Evolutionary conservation across 257 asterid species (phyloP).

Genomic region (Fraxinus pennsylvanica): DNA sequence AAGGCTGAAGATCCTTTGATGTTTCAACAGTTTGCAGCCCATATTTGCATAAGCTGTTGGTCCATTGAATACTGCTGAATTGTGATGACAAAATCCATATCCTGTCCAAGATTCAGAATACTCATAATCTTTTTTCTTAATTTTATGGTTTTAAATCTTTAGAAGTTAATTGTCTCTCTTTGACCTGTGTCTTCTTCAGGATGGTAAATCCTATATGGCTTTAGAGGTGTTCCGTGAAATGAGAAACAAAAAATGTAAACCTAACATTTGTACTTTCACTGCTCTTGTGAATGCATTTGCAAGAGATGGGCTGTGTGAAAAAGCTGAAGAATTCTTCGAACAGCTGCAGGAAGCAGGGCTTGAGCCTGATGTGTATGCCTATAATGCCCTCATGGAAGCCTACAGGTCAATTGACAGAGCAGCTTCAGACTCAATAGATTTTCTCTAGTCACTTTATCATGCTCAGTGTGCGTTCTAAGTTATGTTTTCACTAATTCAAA

Average conservation of each 20-base stretch:
- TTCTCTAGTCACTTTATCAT: background rate
- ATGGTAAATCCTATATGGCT: conserved; percentile 74
- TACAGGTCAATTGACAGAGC: conserved; percentile 51
- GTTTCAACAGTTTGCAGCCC: background rate
- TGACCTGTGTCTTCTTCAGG: conserved; percentile 40
- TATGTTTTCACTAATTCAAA: background rate
- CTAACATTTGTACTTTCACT: conserved; percentile 84
- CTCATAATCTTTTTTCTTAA: background rate
- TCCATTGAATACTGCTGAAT: conserved; percentile 28
- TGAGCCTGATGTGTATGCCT: conserved; percentile 86
- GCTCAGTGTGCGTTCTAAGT: background rate
- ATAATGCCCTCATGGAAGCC: conserved; percentile 91
- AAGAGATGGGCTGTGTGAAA: conserved; percentile 80
- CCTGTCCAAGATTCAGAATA: background rate
- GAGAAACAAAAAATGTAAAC: conserved; percentile 63
- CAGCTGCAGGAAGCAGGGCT: conserved; percentile 77
- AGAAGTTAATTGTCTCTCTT: background rate
- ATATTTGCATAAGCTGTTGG: background rate
- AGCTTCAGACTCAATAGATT: background rate
- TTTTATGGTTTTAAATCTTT: background rate
- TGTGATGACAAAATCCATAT: conserved; percentile 44
- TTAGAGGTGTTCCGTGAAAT: conserved; percentile 75
- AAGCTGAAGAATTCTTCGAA: conserved; percentile 83
- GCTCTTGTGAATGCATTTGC: conserved; percentile 83
- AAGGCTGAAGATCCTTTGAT: background rate